Evolutionary conservation across 805 yeast species (phyloP), one percentile per base, ranked within the genome.

Genomic region (Saccharomycopsis lassenensis): DNA sequence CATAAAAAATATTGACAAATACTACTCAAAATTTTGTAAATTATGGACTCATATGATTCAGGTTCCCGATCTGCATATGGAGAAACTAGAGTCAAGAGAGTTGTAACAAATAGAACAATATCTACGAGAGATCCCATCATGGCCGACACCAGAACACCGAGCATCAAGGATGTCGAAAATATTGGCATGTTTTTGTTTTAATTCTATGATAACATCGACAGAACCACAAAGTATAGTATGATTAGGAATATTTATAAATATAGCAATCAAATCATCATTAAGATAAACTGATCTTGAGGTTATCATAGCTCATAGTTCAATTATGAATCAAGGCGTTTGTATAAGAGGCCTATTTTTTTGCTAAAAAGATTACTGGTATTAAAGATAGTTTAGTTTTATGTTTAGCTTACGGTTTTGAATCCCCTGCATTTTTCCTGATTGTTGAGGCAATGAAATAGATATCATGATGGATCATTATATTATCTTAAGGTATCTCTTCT

Each of bases 321-420:
- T 34, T 21, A 34, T 31, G 21, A 31, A 34, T 37, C 33, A 41
- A 38, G 47, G 41, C 24, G 39, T 44, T 7, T 38, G 44, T 37
- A 44, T 44, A 18, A 26, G 41, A 38, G 47, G 47, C 23, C 38
- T 43, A 40, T 45, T n/a, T n/a, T n/a, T n/a, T 45, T 32, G 35
- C 48, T 23, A 45, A 45, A 37, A 45, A 45, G 37, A 12, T 42
- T 5, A 34, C 37, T 11, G 48, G 48, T 37, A 37, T 45, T n/a
- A 39, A 41, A 23, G 48, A 46, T 20, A 37, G 43, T 19, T 37
- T 37, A 35, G 28, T 45, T 30, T 37, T 33, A 33, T 33, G 31
- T 25, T 10, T 45, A 40, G 46, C 48, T 43, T 46, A 45, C 40
- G 46, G 48, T 24, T 40, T 45, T 35, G 41, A 43, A 28, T 45